Evolutionary conservation across 108 stramenopile species (phyloP).

Genomic region (Parietichytrium sp.): DNA sequence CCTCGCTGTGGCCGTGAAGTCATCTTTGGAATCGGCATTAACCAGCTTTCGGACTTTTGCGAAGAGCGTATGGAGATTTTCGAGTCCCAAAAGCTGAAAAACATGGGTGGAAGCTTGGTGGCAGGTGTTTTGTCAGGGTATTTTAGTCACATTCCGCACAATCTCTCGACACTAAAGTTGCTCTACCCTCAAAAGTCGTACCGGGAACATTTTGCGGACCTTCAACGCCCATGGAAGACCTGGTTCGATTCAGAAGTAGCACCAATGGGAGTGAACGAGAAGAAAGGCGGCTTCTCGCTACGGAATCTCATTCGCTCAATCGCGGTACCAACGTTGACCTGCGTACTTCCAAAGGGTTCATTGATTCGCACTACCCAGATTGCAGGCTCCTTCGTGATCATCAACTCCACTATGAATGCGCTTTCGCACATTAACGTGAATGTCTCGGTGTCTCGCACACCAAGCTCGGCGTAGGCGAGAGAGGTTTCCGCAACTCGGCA

Average conservation of each 20-base stretch:
- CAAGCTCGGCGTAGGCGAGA: neutral
- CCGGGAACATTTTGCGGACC: conserved; percentile 54
- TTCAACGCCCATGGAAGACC: conserved; percentile 46
- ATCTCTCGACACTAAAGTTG: conserved; percentile 68
- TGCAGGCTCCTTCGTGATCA: conserved; percentile 72
- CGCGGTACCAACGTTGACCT: conserved; percentile 41
- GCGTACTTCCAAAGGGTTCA: conserved; percentile 53
- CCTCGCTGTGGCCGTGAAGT: conserved; percentile 70
- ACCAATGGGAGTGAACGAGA: conserved; percentile 28
- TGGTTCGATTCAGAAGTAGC: conserved; percentile 39
- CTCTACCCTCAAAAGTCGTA: conserved; percentile 59
- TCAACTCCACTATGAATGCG: conserved; percentile 66
- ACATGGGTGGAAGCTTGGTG: conserved; percentile 58
- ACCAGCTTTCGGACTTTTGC: conserved; percentile 72
- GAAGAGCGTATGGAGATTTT: conserved; percentile 63
- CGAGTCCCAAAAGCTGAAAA: conserved; percentile 52
- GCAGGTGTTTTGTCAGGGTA: conserved; percentile 72
- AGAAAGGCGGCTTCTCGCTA: too few species aligned
- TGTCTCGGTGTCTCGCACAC: conserved; percentile 31
- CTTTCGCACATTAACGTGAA: conserved; percentile 38
- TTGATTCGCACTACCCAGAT: conserved; percentile 73
- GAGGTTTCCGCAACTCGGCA: too few species aligned
- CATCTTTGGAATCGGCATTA: conserved; percentile 72
- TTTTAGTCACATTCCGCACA: conserved; percentile 73
- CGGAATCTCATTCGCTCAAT: conserved; percentile 37